A percentile compares a stretch with the other conserved stretches of the same genome.
Evolutionary conservation across 306 rosid genomes (phyloP).

Genomic region (Adenanthera pavonina): DNA sequence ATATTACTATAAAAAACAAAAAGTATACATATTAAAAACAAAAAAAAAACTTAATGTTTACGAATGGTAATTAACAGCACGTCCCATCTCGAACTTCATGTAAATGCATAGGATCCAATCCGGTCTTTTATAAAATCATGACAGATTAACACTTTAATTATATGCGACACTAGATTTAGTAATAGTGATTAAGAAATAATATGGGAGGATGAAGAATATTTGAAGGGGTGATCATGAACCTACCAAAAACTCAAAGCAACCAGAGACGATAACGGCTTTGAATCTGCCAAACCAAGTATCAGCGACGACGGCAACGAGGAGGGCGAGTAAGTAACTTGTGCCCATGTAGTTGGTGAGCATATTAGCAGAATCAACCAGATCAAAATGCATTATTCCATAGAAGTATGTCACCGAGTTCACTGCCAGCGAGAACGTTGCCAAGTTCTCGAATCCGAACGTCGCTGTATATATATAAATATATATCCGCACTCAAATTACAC

Average conservation of each 20-base stretch:
- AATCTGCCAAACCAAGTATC: constrained; percentile 77
- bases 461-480: constrained; percentile 44
- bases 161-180: too few relatives aligned
- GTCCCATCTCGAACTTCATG: too few relatives aligned
- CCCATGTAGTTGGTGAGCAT: constrained; percentile 85
- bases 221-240: background rate
- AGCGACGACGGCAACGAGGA: constrained; percentile 71
- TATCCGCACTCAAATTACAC: background rate
- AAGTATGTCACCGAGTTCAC: constrained; percentile 87
- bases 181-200: too few relatives aligned
- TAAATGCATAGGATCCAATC: too few relatives aligned
- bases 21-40: too few relatives aligned
- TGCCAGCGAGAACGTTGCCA: constrained; percentile 78
- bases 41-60: too few relatives aligned
- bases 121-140: too few relatives aligned
- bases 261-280: constrained; percentile 60
- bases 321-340: constrained; percentile 69
- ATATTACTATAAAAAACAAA: too few relatives aligned
- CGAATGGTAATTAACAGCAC: too few relatives aligned
- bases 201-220: background rate
- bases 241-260: constrained; percentile 74
- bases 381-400: constrained; percentile 65
- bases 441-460: constrained; percentile 64
- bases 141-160: too few relatives aligned
- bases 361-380: constrained; percentile 80